Conservation (phyloP, 208 protist species). For the Novymonas esmeraldas region DNA sequence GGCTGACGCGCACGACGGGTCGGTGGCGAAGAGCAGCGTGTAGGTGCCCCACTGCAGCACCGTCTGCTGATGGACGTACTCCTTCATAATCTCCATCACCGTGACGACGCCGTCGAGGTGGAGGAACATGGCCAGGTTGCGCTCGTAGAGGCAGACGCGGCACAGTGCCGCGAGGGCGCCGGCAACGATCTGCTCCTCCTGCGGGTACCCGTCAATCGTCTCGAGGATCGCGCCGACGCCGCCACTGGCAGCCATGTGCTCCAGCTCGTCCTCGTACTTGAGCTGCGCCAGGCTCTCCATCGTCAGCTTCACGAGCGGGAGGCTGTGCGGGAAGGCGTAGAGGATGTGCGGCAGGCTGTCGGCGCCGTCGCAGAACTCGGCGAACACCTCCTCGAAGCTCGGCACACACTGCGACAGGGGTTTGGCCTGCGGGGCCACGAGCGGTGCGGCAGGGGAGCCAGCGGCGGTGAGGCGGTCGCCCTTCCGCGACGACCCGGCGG, state of each 20-base stretch:
- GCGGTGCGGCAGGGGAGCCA: conserved; percentile 1
- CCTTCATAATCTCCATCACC: conserved; percentile 83
- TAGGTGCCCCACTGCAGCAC: conserved; percentile 81
- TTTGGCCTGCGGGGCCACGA: conserved; percentile 3
- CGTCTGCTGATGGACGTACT: conserved; percentile 60
- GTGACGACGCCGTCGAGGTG: conserved; percentile 72
- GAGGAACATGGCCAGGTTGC: conserved; percentile 61
- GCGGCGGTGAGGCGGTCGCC: too few relatives aligned
- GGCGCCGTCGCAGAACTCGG: conserved; percentile 74
- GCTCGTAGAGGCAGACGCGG: conserved; percentile 63
- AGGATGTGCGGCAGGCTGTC: conserved; percentile 75
- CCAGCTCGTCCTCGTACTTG: conserved; percentile 34
- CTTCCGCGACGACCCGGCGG: neutral
- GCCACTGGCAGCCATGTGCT: conserved; percentile 45
- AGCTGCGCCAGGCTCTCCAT: conserved; percentile 49
- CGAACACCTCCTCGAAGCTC: conserved; percentile 59
- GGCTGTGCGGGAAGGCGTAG: conserved; percentile 68
- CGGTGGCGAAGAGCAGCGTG: conserved; percentile 57
- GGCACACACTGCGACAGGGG: conserved; percentile 48
- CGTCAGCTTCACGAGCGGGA: conserved; percentile 51
- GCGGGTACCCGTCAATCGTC: conserved; percentile 77
- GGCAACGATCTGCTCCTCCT: conserved; percentile 67
- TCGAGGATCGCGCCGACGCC: conserved; percentile 80
- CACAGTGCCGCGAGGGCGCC: conserved; percentile 66
- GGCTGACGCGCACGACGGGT: conserved; percentile 28